Evolutionary conservation across 176 grass and related monocot species (phyloP).

Genomic region (Typha latifolia): DNA sequence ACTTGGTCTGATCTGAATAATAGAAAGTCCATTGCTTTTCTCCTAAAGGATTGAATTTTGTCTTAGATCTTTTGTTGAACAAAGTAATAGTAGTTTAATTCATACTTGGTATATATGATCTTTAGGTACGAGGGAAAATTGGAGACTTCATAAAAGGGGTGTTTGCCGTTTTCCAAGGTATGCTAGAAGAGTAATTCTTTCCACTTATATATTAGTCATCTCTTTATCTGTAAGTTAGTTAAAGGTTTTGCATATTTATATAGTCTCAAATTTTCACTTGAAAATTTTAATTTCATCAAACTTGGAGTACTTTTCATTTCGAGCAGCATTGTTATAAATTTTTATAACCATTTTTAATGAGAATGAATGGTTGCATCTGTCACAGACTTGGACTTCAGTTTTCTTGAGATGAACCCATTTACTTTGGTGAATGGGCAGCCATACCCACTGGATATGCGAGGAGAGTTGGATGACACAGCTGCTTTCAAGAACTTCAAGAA

Average conservation of each 20-base stretch:
- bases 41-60: background rate
- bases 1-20: background rate
- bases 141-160: slow-evolving; percentile 68
- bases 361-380: background rate
- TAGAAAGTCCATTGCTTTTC: background rate
- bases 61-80: no score
- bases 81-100: background rate
- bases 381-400: slow-evolving; percentile 94
- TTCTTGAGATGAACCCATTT: slow-evolving; percentile 98
- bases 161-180: slow-evolving; percentile 97
- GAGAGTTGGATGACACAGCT: slow-evolving; percentile 94
- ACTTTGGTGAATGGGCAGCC: slow-evolving; percentile 82
- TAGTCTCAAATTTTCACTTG: no score
- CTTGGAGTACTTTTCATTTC: no score
- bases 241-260: no score
- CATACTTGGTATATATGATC: slow-evolving; percentile 10
- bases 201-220: background rate
- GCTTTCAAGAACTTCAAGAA: slow-evolving; percentile 99
- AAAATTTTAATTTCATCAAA: no score
- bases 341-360: background rate
- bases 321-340: no score
- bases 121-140: slow-evolving; percentile 83
- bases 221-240: background rate
- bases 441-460: slow-evolving; percentile 97
- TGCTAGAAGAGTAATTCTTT: background rate